These are phyloP conservation scores for Arthrobotrys musiformis DNA, from an alignment of 2,329 filamentous ascomycete species.

Conservation along the genomic window DNA sequence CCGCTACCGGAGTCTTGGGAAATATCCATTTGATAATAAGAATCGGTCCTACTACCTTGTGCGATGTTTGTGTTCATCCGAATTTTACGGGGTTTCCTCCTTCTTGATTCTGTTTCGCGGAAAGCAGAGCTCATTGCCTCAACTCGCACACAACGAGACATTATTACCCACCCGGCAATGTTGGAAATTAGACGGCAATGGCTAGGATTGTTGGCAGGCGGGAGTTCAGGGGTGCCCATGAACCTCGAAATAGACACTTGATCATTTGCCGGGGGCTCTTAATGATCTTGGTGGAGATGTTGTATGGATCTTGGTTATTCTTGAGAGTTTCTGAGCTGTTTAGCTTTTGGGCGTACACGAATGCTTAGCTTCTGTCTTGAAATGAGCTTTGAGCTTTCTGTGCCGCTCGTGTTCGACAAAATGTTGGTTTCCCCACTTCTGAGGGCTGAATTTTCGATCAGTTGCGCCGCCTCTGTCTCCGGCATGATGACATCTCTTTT, in stretches of 20 bases:
- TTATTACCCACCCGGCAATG: background rate
- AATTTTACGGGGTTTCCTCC: slow-evolving; percentile 13
- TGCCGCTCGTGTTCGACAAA: slow-evolving; percentile 7
- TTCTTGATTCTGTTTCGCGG: slow-evolving; percentile 39
- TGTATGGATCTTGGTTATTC: slow-evolving; percentile 4
- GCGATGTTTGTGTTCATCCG: slow-evolving; percentile 6
- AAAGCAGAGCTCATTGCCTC: slow-evolving; percentile 10
- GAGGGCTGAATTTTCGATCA: background rate
- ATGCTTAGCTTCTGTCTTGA: background rate
- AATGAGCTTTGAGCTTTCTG: background rate
- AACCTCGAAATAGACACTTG: background rate
- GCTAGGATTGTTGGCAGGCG: slow-evolving; percentile 6
- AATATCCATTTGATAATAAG: slow-evolving; percentile 16
- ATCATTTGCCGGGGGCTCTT: slow-evolving; percentile 13
- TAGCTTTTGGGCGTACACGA: background rate
- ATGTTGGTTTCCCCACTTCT: slow-evolving; percentile 13
- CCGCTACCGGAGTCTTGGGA: slow-evolving; percentile 13
- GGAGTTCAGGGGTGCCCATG: background rate
- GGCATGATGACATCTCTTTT: background rate
- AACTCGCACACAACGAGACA: slow-evolving; percentile 13
- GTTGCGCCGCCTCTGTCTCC: background rate
- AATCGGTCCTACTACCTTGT: slow-evolving; percentile 5
- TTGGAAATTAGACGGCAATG: slow-evolving; percentile 11
- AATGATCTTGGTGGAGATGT: slow-evolving; percentile 5
- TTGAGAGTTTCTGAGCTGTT: background rate